These are phyloP conservation scores for Fusarium sp. DNA, from an alignment of 2,329 filamentous ascomycete genomes.

Conservation along the genomic window DNA sequence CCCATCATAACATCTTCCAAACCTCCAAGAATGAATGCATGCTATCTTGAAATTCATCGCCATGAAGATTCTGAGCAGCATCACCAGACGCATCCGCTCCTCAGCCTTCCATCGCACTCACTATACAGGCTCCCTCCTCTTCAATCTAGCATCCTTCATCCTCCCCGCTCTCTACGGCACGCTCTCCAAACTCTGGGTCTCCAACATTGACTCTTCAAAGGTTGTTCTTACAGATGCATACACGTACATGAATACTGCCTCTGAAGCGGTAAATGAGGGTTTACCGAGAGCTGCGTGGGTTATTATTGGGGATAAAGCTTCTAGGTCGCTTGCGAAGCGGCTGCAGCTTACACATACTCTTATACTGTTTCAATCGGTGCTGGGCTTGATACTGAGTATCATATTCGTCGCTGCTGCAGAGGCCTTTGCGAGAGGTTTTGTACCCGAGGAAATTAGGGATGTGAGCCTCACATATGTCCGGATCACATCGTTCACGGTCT, in stretches of 20 bases:
- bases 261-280: slow-evolving; percentile 78
- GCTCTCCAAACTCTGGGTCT: slow-evolving; percentile 76
- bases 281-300: slow-evolving; percentile 75
- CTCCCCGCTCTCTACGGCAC: slow-evolving; percentile 75
- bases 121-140: slow-evolving; percentile 68
- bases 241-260: slow-evolving; percentile 75
- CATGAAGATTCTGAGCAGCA: slow-evolving; percentile 16
- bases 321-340: slow-evolving; percentile 61
- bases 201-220: slow-evolving; percentile 69
- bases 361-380: slow-evolving; percentile 66
- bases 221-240: slow-evolving; percentile 60
- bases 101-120: slow-evolving; percentile 34
- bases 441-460: slow-evolving; percentile 67
- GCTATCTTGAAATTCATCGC: rapidly evolving
- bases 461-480: slow-evolving; percentile 72
- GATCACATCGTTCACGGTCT: slow-evolving; percentile 70
- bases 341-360: slow-evolving; percentile 72
- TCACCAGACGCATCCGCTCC: background rate
- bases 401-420: slow-evolving; percentile 65
- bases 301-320: slow-evolving; percentile 73
- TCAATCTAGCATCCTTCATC: slow-evolving; percentile 71
- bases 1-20: no score
- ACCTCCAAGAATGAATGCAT: rapidly evolving
- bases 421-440: slow-evolving; percentile 69
- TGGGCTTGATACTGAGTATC: slow-evolving; percentile 70